phyloP scores from a whole-genome alignment of 1,139 yeast species.

The Blastobotrys illinoisensis region DNA sequence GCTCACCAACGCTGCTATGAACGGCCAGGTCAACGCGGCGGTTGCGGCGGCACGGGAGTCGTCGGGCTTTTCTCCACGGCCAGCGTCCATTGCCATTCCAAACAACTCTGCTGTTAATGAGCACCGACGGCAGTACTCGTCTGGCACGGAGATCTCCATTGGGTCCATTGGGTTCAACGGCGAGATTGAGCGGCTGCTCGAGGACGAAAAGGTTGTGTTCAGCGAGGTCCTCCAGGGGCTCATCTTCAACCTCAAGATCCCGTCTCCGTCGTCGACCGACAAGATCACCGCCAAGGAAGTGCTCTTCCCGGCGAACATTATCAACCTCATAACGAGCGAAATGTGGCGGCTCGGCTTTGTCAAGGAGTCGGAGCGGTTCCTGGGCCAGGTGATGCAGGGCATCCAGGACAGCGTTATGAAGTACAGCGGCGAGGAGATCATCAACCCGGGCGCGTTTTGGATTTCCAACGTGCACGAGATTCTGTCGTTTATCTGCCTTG shows the following conservation, averaged over 20 bases:
- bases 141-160: conserved; percentile 25
- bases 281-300: conserved; percentile 87
- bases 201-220: conserved; percentile 74
- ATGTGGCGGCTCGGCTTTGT: conserved; percentile 98
- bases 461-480: conserved; percentile 93
- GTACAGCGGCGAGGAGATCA: conserved; percentile 72
- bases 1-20: conserved; percentile 23
- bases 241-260: conserved; percentile 81
- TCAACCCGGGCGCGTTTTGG: conserved; percentile 97
- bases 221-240: conserved; percentile 85
- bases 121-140: conserved; percentile 24
- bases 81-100: conserved; percentile 32
- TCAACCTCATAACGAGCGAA: conserved; percentile 86
- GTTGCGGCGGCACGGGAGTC: conserved; percentile 14
- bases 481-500: conserved; percentile 89
- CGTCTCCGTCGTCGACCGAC: conserved; percentile 75
- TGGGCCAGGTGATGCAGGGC: conserved; percentile 84
- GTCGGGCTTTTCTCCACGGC: conserved; percentile 32
- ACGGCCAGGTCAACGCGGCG: conserved; percentile 7
- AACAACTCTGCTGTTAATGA: conserved; percentile 15
- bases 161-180: conserved; percentile 31
- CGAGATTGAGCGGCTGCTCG: conserved; percentile 45
- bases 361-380: conserved; percentile 82
- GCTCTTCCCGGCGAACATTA: conserved; percentile 91
- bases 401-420: conserved; percentile 57